Evolutionary conservation across 1,284 basidiomycete species (phyloP).

Genomic region (Boletus subluridellus): DNA sequence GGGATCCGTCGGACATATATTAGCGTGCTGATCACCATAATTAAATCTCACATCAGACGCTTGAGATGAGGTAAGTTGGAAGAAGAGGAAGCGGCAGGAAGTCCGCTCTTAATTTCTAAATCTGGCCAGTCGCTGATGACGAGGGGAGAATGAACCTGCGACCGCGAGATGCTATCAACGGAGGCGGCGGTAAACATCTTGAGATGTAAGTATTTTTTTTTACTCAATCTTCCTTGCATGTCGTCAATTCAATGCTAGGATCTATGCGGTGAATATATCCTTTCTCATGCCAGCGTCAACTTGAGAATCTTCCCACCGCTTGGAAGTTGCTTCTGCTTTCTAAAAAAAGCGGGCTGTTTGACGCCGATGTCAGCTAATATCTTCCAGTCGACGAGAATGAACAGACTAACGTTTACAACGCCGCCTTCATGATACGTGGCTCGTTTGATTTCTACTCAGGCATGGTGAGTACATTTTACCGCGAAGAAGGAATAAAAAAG

Average conservation of each 20-base stretch:
- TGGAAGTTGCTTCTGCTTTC: background rate
- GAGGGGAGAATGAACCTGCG: background rate
- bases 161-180: background rate
- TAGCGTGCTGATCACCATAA: slow-evolving; percentile 7
- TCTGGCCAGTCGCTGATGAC: background rate
- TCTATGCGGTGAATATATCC: background rate
- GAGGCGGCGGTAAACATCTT: background rate
- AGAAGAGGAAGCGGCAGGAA: background rate
- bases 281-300: slow-evolving; percentile 12
- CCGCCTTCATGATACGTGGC: background rate
- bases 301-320: slow-evolving; percentile 14
- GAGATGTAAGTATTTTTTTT: background rate
- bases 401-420: background rate
- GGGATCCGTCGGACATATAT: slow-evolving; percentile 1
- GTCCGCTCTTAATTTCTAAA: background rate
- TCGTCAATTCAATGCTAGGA: background rate
- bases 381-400: background rate
- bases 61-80: slow-evolving; percentile 9
- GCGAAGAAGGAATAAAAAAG: background rate
- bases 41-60: slow-evolving; percentile 1
- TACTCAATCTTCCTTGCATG: background rate
- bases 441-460: background rate
- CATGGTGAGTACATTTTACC: background rate
- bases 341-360: background rate
- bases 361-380: background rate